Base-by-base conservation (phyloP, 2,329 filamentous ascomycete genomes). In the Sporothrix mexicana region DNA sequence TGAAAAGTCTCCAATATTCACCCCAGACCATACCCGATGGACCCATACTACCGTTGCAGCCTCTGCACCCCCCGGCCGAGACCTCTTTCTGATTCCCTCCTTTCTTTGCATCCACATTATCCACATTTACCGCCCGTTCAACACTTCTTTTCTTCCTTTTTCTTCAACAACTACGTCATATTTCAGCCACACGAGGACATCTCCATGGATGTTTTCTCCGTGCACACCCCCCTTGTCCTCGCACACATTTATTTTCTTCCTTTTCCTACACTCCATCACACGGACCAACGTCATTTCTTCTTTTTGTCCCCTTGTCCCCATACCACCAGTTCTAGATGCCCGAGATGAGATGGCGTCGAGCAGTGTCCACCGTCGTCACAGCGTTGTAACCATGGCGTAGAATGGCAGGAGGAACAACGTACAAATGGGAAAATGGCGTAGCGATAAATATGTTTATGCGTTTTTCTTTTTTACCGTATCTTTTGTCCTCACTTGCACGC, bases 151-250 rank as follows among this genome's bases (percentile, higher is more conserved):
- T 17, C 8, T 23, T 12, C 10, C 17, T 20, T 5, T 15, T 2
- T 64, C 41, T 64, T 66, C 41, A 9, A n/a, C 61, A 6, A 66
- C 61, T 41, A 66, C 61, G 61, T 66, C 61, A 66, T 47, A 25
- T 47, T 47, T 2, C 59, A 64, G 36, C 59, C 59, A 64, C 45
- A 36, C 41, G 43, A 7, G 20, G 17, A 17, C 59, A 43, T 62
- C 59, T 62, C 15, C 36, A 20, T 4, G 7, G 1, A 45, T 62
- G 6, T n/a, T 55, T 17, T 23, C n/a, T 20, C 10, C 20, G 8
- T 23, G 1, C 12, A 20, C 36, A 20, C 23, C 36, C 23, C 36
- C 23, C 13, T 45, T 45, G 1, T 41, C 10, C 10, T 23, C 59
- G 45, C 59, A 20, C 59, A 30, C 59, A n/a, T n/a, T n/a, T n/a